Evolutionary conservation across 2,329 filamentous ascomycete genomes (phyloP).

Genomic region (Diatrype stigma): DNA sequence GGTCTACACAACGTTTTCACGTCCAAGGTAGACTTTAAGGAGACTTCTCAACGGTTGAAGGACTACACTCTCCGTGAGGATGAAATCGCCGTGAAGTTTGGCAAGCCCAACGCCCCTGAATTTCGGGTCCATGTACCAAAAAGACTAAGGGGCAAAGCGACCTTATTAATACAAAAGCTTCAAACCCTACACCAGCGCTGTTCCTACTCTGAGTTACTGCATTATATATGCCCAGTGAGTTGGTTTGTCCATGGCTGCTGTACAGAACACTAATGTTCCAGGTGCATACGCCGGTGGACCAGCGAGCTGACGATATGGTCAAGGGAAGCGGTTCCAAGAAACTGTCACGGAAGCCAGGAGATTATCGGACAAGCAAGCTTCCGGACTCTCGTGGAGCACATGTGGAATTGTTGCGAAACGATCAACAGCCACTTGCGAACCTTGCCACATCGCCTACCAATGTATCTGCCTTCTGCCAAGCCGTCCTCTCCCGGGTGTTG

Average conservation of each 20-base stretch:
- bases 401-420: slow-evolving; percentile 33
- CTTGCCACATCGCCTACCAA: slow-evolving; percentile 62
- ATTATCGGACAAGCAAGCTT: slow-evolving; percentile 6
- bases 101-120: slow-evolving; percentile 20
- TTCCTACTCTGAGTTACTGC: slow-evolving; percentile 72
- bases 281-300: slow-evolving; percentile 12
- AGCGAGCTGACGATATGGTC: slow-evolving; percentile 2
- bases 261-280: slow-evolving; percentile 14
- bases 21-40: slow-evolving; percentile 56
- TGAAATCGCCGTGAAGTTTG: slow-evolving; percentile 57
- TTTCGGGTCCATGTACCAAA: slow-evolving; percentile 48
- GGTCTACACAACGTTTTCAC: slow-evolving; percentile 90
- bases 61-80: slow-evolving; percentile 84
- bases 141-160: slow-evolving; percentile 60
- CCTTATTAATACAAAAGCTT: slow-evolving; percentile 60
- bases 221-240: slow-evolving; percentile 70
- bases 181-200: slow-evolving; percentile 70
- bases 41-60: slow-evolving; percentile 70
- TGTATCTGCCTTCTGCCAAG: slow-evolving; percentile 84
- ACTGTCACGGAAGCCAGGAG: slow-evolving; percentile 9
- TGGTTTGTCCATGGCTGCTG: background rate
- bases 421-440: slow-evolving; percentile 51
- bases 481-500: slow-evolving; percentile 67
- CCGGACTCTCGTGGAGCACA: slow-evolving; percentile 15
- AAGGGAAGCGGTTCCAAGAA: slow-evolving; percentile 6